Base-by-base conservation (phyloP, 1,284 basidiomycete genomes). In the Austroboletus sp. region DNA sequence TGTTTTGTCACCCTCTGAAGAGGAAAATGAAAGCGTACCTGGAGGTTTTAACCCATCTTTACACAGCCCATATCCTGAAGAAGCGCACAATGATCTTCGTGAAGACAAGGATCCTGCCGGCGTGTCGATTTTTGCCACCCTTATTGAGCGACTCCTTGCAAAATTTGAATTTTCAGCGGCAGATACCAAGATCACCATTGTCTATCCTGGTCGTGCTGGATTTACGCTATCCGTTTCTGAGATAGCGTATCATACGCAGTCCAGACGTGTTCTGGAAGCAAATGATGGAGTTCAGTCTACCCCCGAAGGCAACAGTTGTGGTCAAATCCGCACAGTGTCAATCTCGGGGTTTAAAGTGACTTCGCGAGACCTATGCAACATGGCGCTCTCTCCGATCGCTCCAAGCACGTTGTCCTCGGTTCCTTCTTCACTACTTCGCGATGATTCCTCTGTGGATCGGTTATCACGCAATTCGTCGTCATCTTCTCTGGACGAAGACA, bases 91-190 rank as follows among this genome's bases (percentile, higher is more conserved):
- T 41, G 60, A 62, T 3, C 49, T 61, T 16, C 60, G 67, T 47
- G 48, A 62, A n/a, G 76, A 80, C 36, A 57, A 63, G n/a, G 80
- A 84, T 48, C 81, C 82, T 30, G 74, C 72, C 29, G 85, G 85
- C 26, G 83, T 92, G 15, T 90, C 89, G 1, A 71, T 95, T 38
- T 84, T 97, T 59, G 85, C 92, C 15, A 78, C 80, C 26, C 73
- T 95, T 35, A 82, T 94, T 39, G 91, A 95, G 63, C 76, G 83
- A 11, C 70, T 96, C 3, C 75, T 96, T 11, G 79, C 89, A 8
- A 76, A 86, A 49, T 85, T 97, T 54, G 78, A 88, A 52, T 85
- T 91, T 57, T 80, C 82, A 53, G 85, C 86, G 21, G 63, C 70
- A 19, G 80, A 89, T 55, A 76, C 84, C 29, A 76, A 69, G 50